Evolutionary conservation across 768 basidiomycete genomes (phyloP).

Genomic region (Sutorius australiensis): DNA sequence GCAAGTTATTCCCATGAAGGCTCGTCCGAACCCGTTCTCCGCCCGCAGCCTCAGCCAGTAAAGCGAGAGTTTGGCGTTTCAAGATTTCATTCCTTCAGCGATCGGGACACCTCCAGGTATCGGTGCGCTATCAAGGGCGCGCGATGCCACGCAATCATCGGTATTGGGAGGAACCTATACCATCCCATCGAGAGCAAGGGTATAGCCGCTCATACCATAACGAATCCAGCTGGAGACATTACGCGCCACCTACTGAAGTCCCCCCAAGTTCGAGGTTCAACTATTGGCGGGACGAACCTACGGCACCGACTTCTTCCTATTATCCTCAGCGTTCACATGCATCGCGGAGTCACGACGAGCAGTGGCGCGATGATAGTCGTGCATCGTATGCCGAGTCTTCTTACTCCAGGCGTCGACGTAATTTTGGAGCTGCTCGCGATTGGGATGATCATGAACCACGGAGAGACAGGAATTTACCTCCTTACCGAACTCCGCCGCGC

Average conservation of each 20-base stretch:
- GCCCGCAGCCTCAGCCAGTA: neutral
- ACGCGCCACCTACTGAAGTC: slow-evolving; percentile 3
- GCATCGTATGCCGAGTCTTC: slow-evolving; percentile 9
- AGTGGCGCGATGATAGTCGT: slow-evolving; percentile 10
- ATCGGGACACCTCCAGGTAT: slow-evolving; percentile 1
- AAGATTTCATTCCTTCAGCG: slow-evolving; percentile 17
- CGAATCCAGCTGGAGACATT: slow-evolving; percentile 8
- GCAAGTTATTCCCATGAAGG: neutral
- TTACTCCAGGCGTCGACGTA: slow-evolving; percentile 3
- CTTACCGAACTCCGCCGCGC: slow-evolving; percentile 1
- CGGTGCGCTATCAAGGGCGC: slow-evolving; percentile 4
- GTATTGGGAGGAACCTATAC: slow-evolving; percentile 9
- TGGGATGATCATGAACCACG: slow-evolving; percentile 4
- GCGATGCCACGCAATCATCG: slow-evolving; percentile 16
- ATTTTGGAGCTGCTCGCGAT: slow-evolving; percentile 5
- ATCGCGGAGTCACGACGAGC: slow-evolving; percentile 7
- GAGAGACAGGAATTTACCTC: slow-evolving; percentile 3
- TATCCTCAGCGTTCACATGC: slow-evolving; percentile 5
- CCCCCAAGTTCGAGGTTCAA: slow-evolving; percentile 11
- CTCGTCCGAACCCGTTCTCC: no score
- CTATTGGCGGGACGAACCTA: slow-evolving; percentile 23
- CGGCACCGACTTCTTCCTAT: neutral
- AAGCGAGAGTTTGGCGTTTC: neutral
- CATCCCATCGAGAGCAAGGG: slow-evolving; percentile 5
- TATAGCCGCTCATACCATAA: slow-evolving; percentile 5